Evolutionary conservation across 352 stramenopile genomes (phyloP).

Genomic region (Phytopythium mirpurense): DNA sequence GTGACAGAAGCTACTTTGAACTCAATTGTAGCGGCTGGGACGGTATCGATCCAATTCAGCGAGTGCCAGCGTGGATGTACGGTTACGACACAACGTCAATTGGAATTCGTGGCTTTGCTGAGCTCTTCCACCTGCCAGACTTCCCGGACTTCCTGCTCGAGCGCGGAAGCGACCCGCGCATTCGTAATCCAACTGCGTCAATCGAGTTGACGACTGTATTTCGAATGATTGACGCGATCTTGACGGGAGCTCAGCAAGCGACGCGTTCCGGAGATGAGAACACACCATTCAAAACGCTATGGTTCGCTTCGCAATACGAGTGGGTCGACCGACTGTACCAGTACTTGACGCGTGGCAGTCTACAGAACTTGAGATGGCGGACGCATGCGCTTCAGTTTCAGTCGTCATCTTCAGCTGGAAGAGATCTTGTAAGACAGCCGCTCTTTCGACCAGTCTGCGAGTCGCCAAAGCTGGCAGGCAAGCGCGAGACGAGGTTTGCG

Average conservation of each 20-base stretch:
- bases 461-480: neutral
- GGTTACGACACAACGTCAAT: slow-evolving; percentile 23
- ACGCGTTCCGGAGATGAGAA: too few relatives aligned
- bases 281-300: neutral
- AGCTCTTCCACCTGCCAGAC: slow-evolving; percentile 8
- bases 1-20: neutral
- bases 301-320: slow-evolving; percentile 23
- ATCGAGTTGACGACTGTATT: slow-evolving; percentile 21
- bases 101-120: slow-evolving; percentile 10
- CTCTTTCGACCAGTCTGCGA: slow-evolving; percentile 8
- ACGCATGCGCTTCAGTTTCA: slow-evolving; percentile 20
- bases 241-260: slow-evolving; percentile 6
- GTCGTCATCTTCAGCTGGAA: neutral
- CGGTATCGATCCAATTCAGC: neutral
- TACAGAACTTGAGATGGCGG: slow-evolving; percentile 16
- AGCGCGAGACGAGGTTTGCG: neutral
- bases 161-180: slow-evolving; percentile 2
- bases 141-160: slow-evolving; percentile 9
- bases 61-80: slow-evolving; percentile 16
- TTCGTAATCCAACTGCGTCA: slow-evolving; percentile 5
- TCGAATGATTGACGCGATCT: slow-evolving; percentile 27
- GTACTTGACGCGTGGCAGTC: slow-evolving; percentile 12
- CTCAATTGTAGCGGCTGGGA: slow-evolving; percentile 4
- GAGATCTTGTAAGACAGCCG: neutral
- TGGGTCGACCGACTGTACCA: slow-evolving; percentile 43